Base-by-base conservation (phyloP, 1,284 basidiomycete species). In the Tilletia setariae region DNA sequence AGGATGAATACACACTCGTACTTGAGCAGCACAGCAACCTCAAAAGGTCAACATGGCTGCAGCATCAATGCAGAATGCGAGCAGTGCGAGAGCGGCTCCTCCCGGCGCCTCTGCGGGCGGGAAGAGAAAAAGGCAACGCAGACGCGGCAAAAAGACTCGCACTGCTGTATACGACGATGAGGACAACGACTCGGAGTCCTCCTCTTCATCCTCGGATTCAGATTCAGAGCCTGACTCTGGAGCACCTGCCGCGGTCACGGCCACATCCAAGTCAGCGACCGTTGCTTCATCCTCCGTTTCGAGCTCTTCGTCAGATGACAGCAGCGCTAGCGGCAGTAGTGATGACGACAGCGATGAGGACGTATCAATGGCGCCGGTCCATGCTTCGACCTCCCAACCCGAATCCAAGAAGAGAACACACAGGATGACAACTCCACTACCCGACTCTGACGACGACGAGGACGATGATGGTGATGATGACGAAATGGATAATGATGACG, bases 151-250 rank as follows among this genome's bases (percentile, higher is more conserved):
- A 30, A 61, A 61, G 32, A 61, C 56, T 11, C 28, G 56, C 11
- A 61, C 56, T 16, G 56, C 56, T 30, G 35, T 61, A 28, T 19
- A 35, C 56, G 46, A 49, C 46, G 46, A 49, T 23, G 16, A 6
- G 19, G 16, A 19, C 4, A 35, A 30, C 56, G 28, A 32, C 56
- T 61, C 56, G 21, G n/a, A 23, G 2, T 61, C 56, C 16, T 61
- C 56, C 11, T 61, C 56, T 30, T 61, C 56, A 21, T 61, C 56
- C n/a, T 61, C 56, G 35, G 28, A 35, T n/a, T 49, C 46, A 16
- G 16, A 19, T 16, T 49, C 46, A 6, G 28, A 30, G 16, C 28
- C 28, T n/a, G 56, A 4, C 16, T 21, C 21, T 15, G 21, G 25
- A 46, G 15, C 44, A 46, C 44, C 47, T n/a, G 47, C 47, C 47